Base-by-base conservation (phyloP, 1,139 yeast genomes). In the Geotrichum klebahnii region DNA sequence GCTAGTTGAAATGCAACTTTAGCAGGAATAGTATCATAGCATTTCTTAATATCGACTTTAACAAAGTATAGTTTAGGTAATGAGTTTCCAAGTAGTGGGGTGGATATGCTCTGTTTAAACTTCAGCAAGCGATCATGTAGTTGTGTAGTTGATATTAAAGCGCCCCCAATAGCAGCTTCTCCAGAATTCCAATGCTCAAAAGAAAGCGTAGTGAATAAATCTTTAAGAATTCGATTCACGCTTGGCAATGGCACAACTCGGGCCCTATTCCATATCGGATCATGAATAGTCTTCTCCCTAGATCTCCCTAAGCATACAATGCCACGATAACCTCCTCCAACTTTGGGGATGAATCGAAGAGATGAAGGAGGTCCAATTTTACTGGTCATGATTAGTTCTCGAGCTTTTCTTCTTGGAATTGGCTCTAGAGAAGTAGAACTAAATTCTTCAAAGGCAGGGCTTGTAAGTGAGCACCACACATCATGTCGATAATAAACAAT, bases 1-100 rank as follows among this genome's bases (percentile, higher is more conserved):
- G 65, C 62, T 3, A 61, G 33, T 5, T 51, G 44, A 26, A 46
- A 38, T 1, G 84, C 76, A 50, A 71, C 70, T 0, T 62, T 60
- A 41, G 78, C 79, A 5, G 88, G 82, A 17, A 90, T 71, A 3
- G 82, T 78, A 60, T 92, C 97, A 62, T 82, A 92, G 52, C 97
- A 89, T 14, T 82, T 76, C 51, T 76, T 75, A 61, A 87, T 80
- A 63, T 92, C 98, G 61, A 88, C 84, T 59, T 86, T 87, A 32
- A 84, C 71, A 37, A 78, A 76, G 60, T 71, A 77, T 0, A 83
- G 59, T 9, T 59, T 51, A 0, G 80, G 80, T 0, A 75, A 23
- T 0, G 33, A 10, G 26, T 36, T 0, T 45, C 38, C 8, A n/a
- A n/a, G 14, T n/a, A n/a, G n/a, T 37, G 44, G 6, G 17, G 16